Evolutionary conservation across 1,284 basidiomycete genomes (phyloP).

Genomic region (Ceratobasidium sp.): DNA sequence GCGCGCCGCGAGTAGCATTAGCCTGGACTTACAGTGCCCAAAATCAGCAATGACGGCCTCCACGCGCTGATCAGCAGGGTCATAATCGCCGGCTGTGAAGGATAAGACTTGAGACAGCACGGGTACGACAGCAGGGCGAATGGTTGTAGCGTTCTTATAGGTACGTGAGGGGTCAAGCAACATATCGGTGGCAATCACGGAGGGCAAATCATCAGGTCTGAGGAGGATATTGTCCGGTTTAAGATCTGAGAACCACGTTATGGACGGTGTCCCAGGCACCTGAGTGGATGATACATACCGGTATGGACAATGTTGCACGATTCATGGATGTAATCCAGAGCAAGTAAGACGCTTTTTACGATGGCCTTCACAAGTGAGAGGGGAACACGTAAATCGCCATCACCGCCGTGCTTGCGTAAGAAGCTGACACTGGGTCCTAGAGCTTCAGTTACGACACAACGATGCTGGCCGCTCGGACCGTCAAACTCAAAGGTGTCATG

Average conservation of each 20-base stretch:
- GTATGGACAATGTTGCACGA: slow-evolving; percentile 62
- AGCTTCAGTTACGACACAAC: slow-evolving; percentile 67
- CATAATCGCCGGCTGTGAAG: neutral
- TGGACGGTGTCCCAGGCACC: neutral
- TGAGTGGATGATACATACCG: slow-evolving; percentile 47
- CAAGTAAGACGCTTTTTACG: slow-evolving; percentile 64
- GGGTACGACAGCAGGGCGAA: slow-evolving; percentile 10
- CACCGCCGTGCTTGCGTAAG: slow-evolving; percentile 61
- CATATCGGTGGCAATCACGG: slow-evolving; percentile 48
- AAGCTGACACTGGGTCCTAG: slow-evolving; percentile 64
- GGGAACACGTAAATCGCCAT: slow-evolving; percentile 61
- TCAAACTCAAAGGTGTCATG: slow-evolving; percentile 7
- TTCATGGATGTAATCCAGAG: slow-evolving; percentile 66
- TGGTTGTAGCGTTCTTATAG: neutral
- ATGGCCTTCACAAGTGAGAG: slow-evolving; percentile 64
- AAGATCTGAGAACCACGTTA: slow-evolving; percentile 56
- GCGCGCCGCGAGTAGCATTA: neutral
- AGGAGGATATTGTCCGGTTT: slow-evolving; percentile 68
- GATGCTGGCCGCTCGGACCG: slow-evolving; percentile 58
- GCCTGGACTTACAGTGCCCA: slow-evolving; percentile 13
- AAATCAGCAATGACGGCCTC: neutral
- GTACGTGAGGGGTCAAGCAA: neutral
- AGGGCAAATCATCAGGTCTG: slow-evolving; percentile 41
- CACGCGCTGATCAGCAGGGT: neutral
- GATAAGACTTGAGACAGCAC: neutral